Evolutionary conservation across 352 stramenopile species (phyloP).

Genomic region (Phytophthora sojae): DNA sequence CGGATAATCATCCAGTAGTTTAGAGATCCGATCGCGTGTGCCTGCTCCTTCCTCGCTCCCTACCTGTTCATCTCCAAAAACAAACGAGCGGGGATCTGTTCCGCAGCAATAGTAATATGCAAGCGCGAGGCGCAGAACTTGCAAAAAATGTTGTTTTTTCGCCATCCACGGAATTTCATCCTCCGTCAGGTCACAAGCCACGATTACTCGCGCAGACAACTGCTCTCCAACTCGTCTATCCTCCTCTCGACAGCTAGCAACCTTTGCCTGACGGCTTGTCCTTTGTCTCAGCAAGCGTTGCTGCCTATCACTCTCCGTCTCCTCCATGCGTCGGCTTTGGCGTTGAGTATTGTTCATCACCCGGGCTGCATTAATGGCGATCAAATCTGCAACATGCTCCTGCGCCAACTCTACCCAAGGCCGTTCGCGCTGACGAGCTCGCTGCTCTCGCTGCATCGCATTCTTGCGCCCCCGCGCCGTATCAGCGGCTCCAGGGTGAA

Average conservation of each 20-base stretch:
- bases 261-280: not conserved
- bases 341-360: too few species aligned
- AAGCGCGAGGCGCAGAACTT: slow-evolving; percentile 14
- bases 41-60: not conserved
- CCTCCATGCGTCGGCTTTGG: too few species aligned
- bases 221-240: not conserved
- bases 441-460: too few species aligned
- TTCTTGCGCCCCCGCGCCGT: too few species aligned
- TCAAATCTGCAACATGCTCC: too few species aligned
- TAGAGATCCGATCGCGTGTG: not conserved
- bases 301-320: too few species aligned
- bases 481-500: too few species aligned
- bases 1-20: slow-evolving; percentile 8
- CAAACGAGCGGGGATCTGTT: slow-evolving; percentile 8
- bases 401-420: too few species aligned
- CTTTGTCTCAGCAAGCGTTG: too few species aligned
- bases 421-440: not conserved
- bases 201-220: not conserved
- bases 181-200: not conserved
- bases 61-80: slow-evolving; percentile 23
- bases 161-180: slow-evolving; percentile 16
- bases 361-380: too few species aligned
- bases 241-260: not conserved
- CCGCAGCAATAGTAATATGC: slow-evolving; percentile 32
- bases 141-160: slow-evolving; percentile 16